Evolutionary conservation across 2,329 filamentous ascomycete species (phyloP).

Genomic region (Stenocarpella maydis): DNA sequence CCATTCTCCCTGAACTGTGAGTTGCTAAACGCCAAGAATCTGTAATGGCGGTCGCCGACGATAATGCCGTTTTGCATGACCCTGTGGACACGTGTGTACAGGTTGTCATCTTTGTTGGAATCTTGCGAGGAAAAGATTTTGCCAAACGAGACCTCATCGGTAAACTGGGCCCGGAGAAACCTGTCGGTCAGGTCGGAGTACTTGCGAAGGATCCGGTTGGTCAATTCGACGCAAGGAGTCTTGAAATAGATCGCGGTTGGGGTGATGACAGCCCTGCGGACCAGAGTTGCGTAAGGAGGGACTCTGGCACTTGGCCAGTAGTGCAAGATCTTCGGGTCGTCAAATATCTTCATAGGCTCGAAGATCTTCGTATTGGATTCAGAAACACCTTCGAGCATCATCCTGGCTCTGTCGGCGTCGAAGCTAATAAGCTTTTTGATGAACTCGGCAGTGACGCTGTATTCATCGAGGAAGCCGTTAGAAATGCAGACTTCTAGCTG

Average conservation of each 20-base stretch:
- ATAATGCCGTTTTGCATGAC: constrained; percentile 80
- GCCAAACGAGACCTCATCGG: constrained; percentile 75
- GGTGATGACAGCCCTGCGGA: constrained; percentile 81
- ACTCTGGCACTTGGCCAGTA: constrained; percentile 59
- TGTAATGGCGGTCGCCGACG: constrained; percentile 82
- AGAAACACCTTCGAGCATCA: constrained; percentile 77
- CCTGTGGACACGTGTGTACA: constrained; percentile 78
- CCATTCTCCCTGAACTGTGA: constrained; percentile 93
- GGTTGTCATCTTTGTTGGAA: constrained; percentile 67
- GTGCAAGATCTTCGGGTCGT: constrained; percentile 56
- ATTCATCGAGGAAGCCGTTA: constrained; percentile 77
- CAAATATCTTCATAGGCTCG: constrained; percentile 78
- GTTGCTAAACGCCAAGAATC: constrained; percentile 94
- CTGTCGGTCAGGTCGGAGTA: constrained; percentile 75
- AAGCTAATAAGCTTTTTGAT: constrained; percentile 64
- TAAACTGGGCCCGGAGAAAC: constrained; percentile 90
- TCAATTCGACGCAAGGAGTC: constrained; percentile 82
- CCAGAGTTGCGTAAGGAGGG: constrained; percentile 76
- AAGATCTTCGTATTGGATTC: constrained; percentile 69
- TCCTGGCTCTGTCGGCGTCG: constrained; percentile 60
- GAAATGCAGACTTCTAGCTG: constrained; percentile 96
- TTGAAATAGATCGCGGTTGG: constrained; percentile 83
- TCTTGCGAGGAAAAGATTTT: constrained; percentile 64
- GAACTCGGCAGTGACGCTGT: constrained; percentile 74
- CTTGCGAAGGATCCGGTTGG: constrained; percentile 84